Percentiles rank a stretch among this genome's conserved stretches.
Evolutionary conservation across 331 rosid species (phyloP).

Genomic region (Malus hybrid): DNA sequence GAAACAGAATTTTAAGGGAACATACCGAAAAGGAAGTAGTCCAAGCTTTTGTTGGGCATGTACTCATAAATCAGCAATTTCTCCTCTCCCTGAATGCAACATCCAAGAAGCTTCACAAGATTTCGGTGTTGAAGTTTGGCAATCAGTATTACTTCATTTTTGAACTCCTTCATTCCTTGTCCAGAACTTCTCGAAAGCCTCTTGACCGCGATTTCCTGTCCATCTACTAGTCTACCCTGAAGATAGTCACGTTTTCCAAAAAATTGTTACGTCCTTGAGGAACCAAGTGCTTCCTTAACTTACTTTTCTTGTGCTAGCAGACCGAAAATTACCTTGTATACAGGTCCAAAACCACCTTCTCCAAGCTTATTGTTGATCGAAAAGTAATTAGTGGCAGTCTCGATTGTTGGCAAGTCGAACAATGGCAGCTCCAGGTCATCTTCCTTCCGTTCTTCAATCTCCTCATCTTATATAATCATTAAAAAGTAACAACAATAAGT

Average conservation of each 20-base stretch:
- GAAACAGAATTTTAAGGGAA: neutral
- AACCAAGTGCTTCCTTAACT: neutral
- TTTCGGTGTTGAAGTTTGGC: slow-evolving; percentile 36
- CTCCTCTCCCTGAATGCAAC: slow-evolving; percentile 34
- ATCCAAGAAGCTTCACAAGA: slow-evolving; percentile 46
- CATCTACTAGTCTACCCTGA: neutral
- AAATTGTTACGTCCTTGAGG: neutral
- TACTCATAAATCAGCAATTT: slow-evolving; percentile 35
- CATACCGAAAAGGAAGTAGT: slow-evolving; percentile 38
- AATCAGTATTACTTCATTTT: slow-evolving; percentile 24
- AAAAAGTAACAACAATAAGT: no score
- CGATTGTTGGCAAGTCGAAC: neutral
- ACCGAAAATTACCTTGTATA: neutral
- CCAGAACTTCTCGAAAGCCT: slow-evolving; percentile 28
- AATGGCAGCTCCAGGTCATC: neutral
- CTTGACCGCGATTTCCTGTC: slow-evolving; percentile 30
- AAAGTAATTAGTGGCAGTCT: neutral
- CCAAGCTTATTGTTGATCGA: neutral
- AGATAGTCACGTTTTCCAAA: neutral
- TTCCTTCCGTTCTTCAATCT: neutral
- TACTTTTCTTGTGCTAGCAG: neutral
- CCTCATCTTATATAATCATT: no score
- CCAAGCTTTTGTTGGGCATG: slow-evolving; percentile 46
- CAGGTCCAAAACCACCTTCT: neutral
- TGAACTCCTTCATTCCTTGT: slow-evolving; percentile 29